These are phyloP conservation scores for Pseudogymnoascus sp. DNA, from an alignment of 2,329 filamentous ascomycete genomes.

Conservation along the genomic window DNA sequence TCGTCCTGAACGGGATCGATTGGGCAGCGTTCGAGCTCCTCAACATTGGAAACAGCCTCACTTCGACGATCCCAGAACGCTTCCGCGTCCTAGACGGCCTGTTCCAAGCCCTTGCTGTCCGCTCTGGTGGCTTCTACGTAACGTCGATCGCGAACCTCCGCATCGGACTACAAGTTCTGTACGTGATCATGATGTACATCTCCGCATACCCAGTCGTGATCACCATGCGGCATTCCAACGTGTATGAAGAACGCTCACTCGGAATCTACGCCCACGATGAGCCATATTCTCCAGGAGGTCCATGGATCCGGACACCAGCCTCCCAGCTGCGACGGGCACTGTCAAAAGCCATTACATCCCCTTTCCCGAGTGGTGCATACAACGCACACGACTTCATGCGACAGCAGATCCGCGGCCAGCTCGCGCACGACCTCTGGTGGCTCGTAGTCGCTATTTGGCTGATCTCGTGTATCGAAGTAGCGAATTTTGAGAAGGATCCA, in stretches of 20 bases:
- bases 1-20: slow-evolving; percentile 62
- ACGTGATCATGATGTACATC: slow-evolving; percentile 99
- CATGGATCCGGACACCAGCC: neutral
- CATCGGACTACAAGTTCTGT: slow-evolving; percentile 86
- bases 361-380: slow-evolving; percentile 40
- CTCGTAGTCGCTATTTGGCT: slow-evolving; percentile 91
- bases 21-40: slow-evolving; percentile 69
- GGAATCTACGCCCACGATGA: slow-evolving; percentile 58
- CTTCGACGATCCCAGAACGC: neutral
- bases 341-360: neutral
- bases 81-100: slow-evolving; percentile 2
- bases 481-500: slow-evolving; percentile 32
- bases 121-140: slow-evolving; percentile 84
- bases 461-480: slow-evolving; percentile 80
- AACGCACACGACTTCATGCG: slow-evolving; percentile 73
- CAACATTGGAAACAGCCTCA: slow-evolving; percentile 60
- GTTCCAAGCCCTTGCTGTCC: slow-evolving; percentile 77
- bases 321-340: neutral
- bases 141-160: slow-evolving; percentile 73
- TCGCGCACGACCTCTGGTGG: slow-evolving; percentile 97
- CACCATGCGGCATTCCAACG: slow-evolving; percentile 86
- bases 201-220: slow-evolving; percentile 96
- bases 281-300: neutral
- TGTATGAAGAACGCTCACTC: slow-evolving; percentile 86
- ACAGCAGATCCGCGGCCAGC: slow-evolving; percentile 82